These are phyloP conservation scores for Pleurotus pulmonarius DNA, from an alignment of 768 basidiomycete species.

Conservation along the genomic window DNA sequence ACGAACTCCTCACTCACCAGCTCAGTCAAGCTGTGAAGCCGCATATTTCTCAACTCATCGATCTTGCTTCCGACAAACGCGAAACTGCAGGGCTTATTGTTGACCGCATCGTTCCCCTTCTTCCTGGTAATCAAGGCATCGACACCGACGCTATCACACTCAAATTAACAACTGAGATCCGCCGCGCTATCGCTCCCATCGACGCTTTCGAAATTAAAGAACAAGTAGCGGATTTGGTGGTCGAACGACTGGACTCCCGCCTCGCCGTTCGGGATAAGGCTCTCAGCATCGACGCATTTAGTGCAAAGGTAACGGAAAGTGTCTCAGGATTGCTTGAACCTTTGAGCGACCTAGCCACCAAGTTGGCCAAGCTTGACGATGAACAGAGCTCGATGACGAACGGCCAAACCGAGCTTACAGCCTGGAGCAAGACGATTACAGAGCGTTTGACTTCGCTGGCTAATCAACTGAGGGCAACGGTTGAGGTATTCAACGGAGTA, in stretches of 20 bases:
- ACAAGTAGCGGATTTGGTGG: conserved; percentile 84
- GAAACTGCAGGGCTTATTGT: conserved; percentile 84
- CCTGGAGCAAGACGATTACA: conserved; percentile 36
- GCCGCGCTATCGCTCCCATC: conserved; percentile 67
- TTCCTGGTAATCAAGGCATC: conserved; percentile 40
- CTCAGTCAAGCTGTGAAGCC: conserved; percentile 86
- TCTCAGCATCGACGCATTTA: conserved; percentile 58
- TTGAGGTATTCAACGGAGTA: conserved; percentile 34
- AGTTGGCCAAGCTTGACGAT: conserved; percentile 36
- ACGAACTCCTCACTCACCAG: conserved; percentile 69
- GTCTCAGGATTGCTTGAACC: conserved; percentile 43
- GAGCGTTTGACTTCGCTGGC: conserved; percentile 46
- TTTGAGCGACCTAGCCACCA: conserved; percentile 30
- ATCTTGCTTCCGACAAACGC: conserved; percentile 83
- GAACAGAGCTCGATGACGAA: conserved; percentile 36
- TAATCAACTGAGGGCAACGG: conserved; percentile 36
- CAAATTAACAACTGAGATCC: conserved; percentile 66
- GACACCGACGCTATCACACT: conserved; percentile 56
- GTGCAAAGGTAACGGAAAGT: conserved; percentile 51
- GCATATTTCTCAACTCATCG: conserved; percentile 84
- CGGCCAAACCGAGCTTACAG: conserved; percentile 33
- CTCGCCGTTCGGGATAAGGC: conserved; percentile 73
- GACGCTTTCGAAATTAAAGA: conserved; percentile 88
- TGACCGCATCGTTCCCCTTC: conserved; percentile 62
- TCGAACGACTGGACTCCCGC: conserved; percentile 79